Base-by-base conservation (phyloP, 176 grass and related monocot species). In the Juncus inflexus region DNA sequence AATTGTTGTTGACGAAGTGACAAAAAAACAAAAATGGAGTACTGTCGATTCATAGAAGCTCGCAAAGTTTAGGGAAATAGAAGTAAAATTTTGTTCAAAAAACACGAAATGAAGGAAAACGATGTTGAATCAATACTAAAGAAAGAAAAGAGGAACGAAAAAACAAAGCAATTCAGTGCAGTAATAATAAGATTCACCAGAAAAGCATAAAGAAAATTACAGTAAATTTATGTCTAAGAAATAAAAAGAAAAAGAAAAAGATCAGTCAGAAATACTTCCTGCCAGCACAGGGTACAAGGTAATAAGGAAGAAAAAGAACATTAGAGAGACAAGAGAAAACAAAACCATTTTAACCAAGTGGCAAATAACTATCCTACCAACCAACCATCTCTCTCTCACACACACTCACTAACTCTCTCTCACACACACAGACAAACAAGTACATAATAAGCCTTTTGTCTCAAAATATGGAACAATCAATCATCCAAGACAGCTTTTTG, bases 401-500 rank as follows among this genome's bases (percentile, higher is more conserved):
- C 63, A 12, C 47, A 12, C 42, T n/a, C 64, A 35, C 43, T n/a
- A 40, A 35, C 43, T 69, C 66, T 40, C 15, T 52, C 15, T 12
- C 37, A 61, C 58, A 61, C 14, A 16, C 58, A 35, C 58, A 19
- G 14, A 65, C 13, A 38, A 19, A 59, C 53, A 70, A 38, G 49
- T 9, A 52, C 15, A 51, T 12, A 9, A 45, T 53, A 68, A 47
- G 1, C 19, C 68, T 15, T 60, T 47, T 56, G 68, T 14, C 67
- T 42, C 54, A 43, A 71, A 60, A 71, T 45, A 47, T 57, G 68
- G 68, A 71, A 60, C 55, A 38, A 58, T 9, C 5, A 5, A 57
- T 45, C 11, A 59, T 71, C 7, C 37, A 59, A 42, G 13, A 54
- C 54, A 12, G 14, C n/a, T 70, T 42, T 19, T 54, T 6, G 7